Evolutionary conservation across 306 rosid species (phyloP).

Genomic region (Prunus campanulata): DNA sequence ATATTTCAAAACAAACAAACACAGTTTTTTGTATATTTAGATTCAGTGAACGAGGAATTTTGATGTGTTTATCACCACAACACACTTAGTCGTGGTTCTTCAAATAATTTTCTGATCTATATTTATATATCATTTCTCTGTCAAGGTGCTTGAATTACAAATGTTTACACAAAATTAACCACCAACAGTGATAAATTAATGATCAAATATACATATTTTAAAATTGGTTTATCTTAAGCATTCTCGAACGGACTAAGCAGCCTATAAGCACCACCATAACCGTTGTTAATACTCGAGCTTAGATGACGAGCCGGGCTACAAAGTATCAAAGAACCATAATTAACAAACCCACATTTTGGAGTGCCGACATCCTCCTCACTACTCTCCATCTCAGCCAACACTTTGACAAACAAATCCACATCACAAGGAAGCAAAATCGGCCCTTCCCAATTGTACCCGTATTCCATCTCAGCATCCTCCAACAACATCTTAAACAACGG

Average conservation of each 20-base stretch:
- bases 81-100: not conserved
- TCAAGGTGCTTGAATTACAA: not conserved
- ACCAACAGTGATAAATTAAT: not conserved
- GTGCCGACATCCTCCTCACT: not conserved
- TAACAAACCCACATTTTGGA: slow-evolving; percentile 9
- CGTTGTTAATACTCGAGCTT: not conserved
- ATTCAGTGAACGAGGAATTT: not conserved
- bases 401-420: slow-evolving; percentile 49
- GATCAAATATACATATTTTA: not conserved
- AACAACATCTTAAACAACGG: slow-evolving; percentile 53
- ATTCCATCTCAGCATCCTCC: slow-evolving; percentile 64
- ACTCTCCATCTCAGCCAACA: slow-evolving; percentile 51
- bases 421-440: slow-evolving; percentile 73
- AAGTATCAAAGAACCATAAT: slow-evolving; percentile 9
- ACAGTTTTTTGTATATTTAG: too few relatives aligned
- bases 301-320: slow-evolving; percentile 19
- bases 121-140: not conserved
- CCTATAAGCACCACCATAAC: slow-evolving; percentile 3
- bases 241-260: slow-evolving; percentile 5
- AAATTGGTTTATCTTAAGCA: not conserved
- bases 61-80: not conserved
- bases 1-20: not conserved
- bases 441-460: slow-evolving; percentile 54
- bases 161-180: not conserved
- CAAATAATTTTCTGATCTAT: not conserved